Evolutionary conservation across 495 filamentous ascomycete species (phyloP).

Genomic region (Xylona heveae): DNA sequence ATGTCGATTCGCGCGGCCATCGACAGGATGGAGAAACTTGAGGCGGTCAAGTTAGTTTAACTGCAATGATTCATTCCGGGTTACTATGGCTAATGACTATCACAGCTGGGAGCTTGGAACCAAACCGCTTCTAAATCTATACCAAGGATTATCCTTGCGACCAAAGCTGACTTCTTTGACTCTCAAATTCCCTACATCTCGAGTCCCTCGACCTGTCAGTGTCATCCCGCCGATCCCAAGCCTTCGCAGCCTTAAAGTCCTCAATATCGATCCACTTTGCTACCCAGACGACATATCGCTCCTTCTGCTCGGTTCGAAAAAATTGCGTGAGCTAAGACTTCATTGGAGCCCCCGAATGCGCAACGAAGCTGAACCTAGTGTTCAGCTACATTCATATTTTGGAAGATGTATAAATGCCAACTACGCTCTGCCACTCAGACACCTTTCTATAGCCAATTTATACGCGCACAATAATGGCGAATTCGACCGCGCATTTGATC

Average conservation of each 20-base stretch:
- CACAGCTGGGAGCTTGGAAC: slow-evolving; percentile 37
- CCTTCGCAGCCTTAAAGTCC: slow-evolving; percentile 27
- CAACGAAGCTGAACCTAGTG: slow-evolving; percentile 30
- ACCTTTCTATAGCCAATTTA: slow-evolving; percentile 31
- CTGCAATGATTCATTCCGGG: neutral
- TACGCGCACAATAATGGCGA: slow-evolving; percentile 29
- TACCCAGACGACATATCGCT: slow-evolving; percentile 42
- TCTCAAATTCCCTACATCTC: slow-evolving; percentile 30
- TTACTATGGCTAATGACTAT: slow-evolving; percentile 8
- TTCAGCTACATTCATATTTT: slow-evolving; percentile 32
- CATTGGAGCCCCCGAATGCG: slow-evolving; percentile 45
- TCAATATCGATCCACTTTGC: slow-evolving; percentile 41
- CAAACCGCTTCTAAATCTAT: slow-evolving; percentile 38
- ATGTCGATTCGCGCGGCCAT: slow-evolving; percentile 33
- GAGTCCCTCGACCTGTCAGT: slow-evolving; percentile 34
- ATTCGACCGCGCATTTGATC: slow-evolving; percentile 21
- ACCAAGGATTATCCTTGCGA: slow-evolving; percentile 27
- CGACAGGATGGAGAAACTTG: slow-evolving; percentile 33
- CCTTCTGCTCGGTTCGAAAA: slow-evolving; percentile 27
- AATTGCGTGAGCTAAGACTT: slow-evolving; percentile 29
- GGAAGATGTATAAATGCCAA: slow-evolving; percentile 25
- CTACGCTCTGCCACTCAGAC: slow-evolving; percentile 23
- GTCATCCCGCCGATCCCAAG: slow-evolving; percentile 35
- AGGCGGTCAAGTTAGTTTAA: slow-evolving; percentile 24
- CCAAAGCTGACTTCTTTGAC: slow-evolving; percentile 30